Base-by-base conservation (phyloP, 2,329 filamentous ascomycete genomes). In the Amphichorda felina region DNA sequence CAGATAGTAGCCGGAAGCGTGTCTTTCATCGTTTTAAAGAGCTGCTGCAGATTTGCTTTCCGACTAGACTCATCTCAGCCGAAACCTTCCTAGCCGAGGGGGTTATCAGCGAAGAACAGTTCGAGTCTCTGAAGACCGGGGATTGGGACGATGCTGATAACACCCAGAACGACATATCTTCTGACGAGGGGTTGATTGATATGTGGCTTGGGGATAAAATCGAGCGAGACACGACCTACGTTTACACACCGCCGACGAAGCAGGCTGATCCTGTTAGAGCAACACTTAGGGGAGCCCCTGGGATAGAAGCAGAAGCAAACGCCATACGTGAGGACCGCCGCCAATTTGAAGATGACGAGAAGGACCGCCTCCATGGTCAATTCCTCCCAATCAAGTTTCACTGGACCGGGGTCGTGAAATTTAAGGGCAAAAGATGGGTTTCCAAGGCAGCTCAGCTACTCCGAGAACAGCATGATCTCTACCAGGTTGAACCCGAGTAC, bases 311-410 rank as follows among this genome's bases (percentile, higher is more conserved):
- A 10, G 21, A 24, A 10, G 21, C 21, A n/a, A n/a, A n/a, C 21
- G 21, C 21, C 6, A 24, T 24, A 10, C 21, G 21, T 10, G 21
- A 24, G 21, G 21, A 24, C 21, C 21, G 21, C 21, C 21, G 21
- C 21, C 6, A 24, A 10, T 24, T 32, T 3, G 30, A 35, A 16
- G 37, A 45, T 8, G 48, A 48, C 3, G 43, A 48, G 13, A 43
- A 37, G 17, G 52, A 72, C 32, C 78, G 79, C 71, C 58, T 84
- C 21, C 67, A 70, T 4, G 65, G 68, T 33, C 56, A 62, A 17
- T 57, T 75, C 11, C 41, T 61, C 1, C 28, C 41, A 4, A 46
- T 36, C 27, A 25, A 31, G 13, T 6, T 29, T 7, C 13, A 29
- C 15, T 29, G 5, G 5, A 35, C 33, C 14, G 33, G 21, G 10